Percentiles rank a stretch among this genome's conserved stretches.
phyloP scores from a whole-genome alignment of 306 rosid species.

The Pyrus bretschneideri region DNA sequence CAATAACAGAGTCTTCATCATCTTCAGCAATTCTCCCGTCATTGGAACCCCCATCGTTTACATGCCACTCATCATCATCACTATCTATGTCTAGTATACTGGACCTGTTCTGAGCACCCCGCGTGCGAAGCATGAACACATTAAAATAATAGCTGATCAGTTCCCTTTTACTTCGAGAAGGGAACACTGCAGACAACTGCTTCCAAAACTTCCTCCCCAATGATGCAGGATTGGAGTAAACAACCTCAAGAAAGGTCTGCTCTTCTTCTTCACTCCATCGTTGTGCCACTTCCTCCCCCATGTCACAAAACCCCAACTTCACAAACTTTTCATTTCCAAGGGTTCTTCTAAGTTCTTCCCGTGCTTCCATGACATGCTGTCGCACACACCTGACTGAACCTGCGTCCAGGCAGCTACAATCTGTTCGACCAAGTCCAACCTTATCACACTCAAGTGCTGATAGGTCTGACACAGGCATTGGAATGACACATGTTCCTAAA shows the following conservation, averaged over 20 bases:
- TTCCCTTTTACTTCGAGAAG: slow-evolving; percentile 33
- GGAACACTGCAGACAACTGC: slow-evolving; percentile 34
- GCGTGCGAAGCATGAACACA: slow-evolving; percentile 45
- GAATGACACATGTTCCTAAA: slow-evolving; percentile 34
- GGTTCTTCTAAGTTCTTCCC: slow-evolving; percentile 26
- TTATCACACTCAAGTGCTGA: background rate
- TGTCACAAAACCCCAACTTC: slow-evolving; percentile 42
- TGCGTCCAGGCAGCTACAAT: slow-evolving; percentile 34
- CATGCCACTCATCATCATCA: slow-evolving; percentile 56
- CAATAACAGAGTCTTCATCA: slow-evolving; percentile 47
- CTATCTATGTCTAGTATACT: slow-evolving; percentile 38
- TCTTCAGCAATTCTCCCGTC: slow-evolving; percentile 25
- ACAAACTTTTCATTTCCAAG: slow-evolving; percentile 39
- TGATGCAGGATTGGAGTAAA: slow-evolving; percentile 40
- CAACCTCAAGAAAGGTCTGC: slow-evolving; percentile 35
- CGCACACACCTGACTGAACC: slow-evolving; percentile 42
- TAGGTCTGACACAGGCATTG: slow-evolving; percentile 26
- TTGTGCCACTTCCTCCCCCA: slow-evolving; percentile 44
- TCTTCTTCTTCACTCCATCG: slow-evolving; percentile 56
- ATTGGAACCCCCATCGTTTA: slow-evolving; percentile 14
- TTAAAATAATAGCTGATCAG: slow-evolving; percentile 49
- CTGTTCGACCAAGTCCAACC: slow-evolving; percentile 27
- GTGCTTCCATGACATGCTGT: slow-evolving; percentile 38
- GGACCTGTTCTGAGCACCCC: slow-evolving; percentile 48
- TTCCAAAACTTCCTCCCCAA: slow-evolving; percentile 50